Percentiles rank a stretch among this genome's conserved stretches.
Conservation (phyloP, 2,329 filamentous ascomycete species). For the Fusarium mundagurra region DNA sequence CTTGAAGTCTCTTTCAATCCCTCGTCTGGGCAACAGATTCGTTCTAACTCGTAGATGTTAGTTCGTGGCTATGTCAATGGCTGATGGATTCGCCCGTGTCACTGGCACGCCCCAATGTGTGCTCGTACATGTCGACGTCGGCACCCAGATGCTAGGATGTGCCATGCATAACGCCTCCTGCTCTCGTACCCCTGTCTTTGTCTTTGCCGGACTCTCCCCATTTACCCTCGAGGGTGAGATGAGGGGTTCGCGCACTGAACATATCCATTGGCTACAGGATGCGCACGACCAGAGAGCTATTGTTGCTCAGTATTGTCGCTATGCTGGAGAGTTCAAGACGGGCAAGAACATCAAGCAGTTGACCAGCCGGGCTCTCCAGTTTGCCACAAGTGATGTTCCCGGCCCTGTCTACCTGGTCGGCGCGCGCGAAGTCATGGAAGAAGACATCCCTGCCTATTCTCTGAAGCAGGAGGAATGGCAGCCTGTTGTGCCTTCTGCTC, state of each 20-base stretch:
- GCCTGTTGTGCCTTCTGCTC: conserved; percentile 70
- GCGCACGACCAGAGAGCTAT: conserved; percentile 84
- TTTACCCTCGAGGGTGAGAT: conserved; percentile 81
- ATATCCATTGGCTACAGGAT: conserved; percentile 87
- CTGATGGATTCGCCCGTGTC: conserved; percentile 78
- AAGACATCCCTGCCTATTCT: conserved; percentile 77
- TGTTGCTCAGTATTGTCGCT: conserved; percentile 84
- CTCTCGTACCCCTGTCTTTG: conserved; percentile 76
- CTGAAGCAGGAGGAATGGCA: conserved; percentile 76
- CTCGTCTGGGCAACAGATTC: no score
- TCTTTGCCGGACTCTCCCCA: conserved; percentile 80
- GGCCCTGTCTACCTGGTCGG: conserved; percentile 83
- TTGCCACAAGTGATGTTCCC: conserved; percentile 77
- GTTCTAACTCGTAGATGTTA: conserved; percentile 43
- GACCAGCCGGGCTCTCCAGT: conserved; percentile 83
- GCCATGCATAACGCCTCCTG: conserved; percentile 81
- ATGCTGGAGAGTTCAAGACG: conserved; percentile 81
- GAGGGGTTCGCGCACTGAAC: conserved; percentile 78
- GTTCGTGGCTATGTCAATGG: conserved; percentile 87
- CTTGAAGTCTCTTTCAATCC: neutral
- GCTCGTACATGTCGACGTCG: conserved; percentile 82
- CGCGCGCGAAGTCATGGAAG: conserved; percentile 84
- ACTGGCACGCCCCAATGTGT: conserved; percentile 78
- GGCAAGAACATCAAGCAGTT: conserved; percentile 88
- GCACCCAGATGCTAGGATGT: conserved; percentile 78